Evolutionary conservation across 169 alveolate genomes (phyloP), one percentile per base, ranked within the genome.

Genomic region (Eimeria sp.): DNA sequence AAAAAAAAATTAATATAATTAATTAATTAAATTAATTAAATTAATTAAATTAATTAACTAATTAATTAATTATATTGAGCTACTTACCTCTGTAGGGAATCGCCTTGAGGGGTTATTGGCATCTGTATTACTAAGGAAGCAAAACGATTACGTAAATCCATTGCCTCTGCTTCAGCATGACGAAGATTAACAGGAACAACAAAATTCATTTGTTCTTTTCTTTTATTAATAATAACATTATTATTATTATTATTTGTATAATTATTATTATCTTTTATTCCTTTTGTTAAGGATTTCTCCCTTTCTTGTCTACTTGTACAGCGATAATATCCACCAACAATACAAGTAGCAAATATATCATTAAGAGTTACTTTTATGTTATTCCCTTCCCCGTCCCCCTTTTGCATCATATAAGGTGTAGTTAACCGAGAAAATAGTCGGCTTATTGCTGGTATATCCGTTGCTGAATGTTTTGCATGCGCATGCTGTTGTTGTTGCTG

Each of bases 111-210:
- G 51, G 67, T 51, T 22, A 82, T 27, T 14, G 90, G 90, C 90
- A 82, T 82, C 30, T 82, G 90, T 27, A 82, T 49, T 4, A 92
- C 92, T 4, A 86, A 67, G 34, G 95, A 78, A 18, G 95, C 87
- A 45, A 92, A 92, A 70, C 87, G 87, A 20, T 92, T 92, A 11
- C 95, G 91, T 22, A 92, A 86, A 16, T 92, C 92, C 45, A 78
- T 75, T 5, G 95, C 87, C 51, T 92, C 92, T 40, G 76, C 86
- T 22, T 92, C 95, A 25, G 47, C 51, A 45, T 63, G 87, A n/a
- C 95, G 95, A 18, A 92, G 95, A 49, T 92, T 92, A 47, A 92
- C 95, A n/a, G 95, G 95, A 11, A 92, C 92, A 43, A 92, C 84
- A 47, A 92, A 54, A 65, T 61, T 80, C n/a, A 92, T 43, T 63